Percentiles rank a stretch among this genome's conserved stretches.
These are phyloP conservation scores for Ogataea haglerorum DNA, from an alignment of 805 yeast species.

Conservation along the genomic window DNA sequence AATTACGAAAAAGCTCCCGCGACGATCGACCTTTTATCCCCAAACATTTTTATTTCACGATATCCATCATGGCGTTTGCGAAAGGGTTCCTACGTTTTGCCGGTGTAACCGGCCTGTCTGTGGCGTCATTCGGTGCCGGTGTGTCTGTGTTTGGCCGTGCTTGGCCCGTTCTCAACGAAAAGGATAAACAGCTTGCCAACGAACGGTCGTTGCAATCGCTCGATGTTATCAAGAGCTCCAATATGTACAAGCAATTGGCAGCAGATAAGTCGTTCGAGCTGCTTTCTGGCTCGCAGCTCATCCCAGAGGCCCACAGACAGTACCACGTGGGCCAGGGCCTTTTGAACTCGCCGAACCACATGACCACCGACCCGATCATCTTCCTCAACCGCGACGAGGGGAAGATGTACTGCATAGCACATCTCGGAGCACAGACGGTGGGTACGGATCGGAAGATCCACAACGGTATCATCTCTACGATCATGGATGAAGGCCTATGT, in stretches of 20 bases:
- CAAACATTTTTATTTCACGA: background rate
- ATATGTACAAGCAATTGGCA: constrained; percentile 25
- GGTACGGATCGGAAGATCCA: constrained; percentile 75
- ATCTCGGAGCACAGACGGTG: constrained; percentile 61
- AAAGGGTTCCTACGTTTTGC: constrained; percentile 8
- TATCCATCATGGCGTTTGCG: constrained; percentile 2
- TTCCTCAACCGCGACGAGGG: constrained; percentile 50
- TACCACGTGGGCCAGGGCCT: constrained; percentile 73
- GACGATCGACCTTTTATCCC: constrained; percentile 7
- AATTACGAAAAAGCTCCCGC: constrained; percentile 1
- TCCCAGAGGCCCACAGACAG: constrained; percentile 56
- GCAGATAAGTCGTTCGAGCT: constrained; percentile 25
- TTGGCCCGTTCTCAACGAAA: constrained; percentile 28
- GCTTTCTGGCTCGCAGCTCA: constrained; percentile 38
- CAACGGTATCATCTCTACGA: constrained; percentile 73
- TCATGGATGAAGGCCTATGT: constrained; percentile 83
- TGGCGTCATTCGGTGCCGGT: constrained; percentile 27
- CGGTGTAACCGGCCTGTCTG: constrained; percentile 11
- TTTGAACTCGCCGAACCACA: constrained; percentile 60
- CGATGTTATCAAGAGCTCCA: constrained; percentile 26
- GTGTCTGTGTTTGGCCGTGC: constrained; percentile 29
- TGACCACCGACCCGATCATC: constrained; percentile 74
- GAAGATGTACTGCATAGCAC: constrained; percentile 62
- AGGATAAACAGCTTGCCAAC: constrained; percentile 6
- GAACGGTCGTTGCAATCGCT: constrained; percentile 29